Percentiles rank a stretch among this genome's conserved stretches.
These are phyloP conservation scores for Phytophthora pinifolia DNA, from an alignment of 352 stramenopile species.

Conservation along the genomic window DNA sequence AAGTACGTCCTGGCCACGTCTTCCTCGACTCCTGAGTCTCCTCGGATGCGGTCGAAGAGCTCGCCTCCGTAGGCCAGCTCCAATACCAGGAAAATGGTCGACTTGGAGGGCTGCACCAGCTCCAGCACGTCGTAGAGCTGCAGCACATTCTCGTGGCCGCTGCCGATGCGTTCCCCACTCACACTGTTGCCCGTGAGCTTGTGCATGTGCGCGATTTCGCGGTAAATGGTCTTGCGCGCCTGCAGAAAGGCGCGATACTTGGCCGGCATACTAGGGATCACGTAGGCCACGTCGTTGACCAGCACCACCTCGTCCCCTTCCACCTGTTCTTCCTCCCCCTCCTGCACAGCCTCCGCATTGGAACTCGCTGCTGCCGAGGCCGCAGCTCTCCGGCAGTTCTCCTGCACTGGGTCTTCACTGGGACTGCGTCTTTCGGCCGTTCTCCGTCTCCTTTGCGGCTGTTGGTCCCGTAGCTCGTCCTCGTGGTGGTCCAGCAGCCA, in stretches of 20 bases:
- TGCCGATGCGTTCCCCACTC: constrained; percentile 61
- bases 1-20: constrained; percentile 85
- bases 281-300: constrained; percentile 31
- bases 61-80: constrained; percentile 91
- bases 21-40: constrained; percentile 82
- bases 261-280: constrained; percentile 88
- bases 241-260: constrained; percentile 94
- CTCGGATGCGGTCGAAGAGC: constrained; percentile 93
- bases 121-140: constrained; percentile 97
- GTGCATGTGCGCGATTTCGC: constrained; percentile 96
- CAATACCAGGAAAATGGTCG: constrained; percentile 93
- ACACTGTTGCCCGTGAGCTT: constrained; percentile 85
- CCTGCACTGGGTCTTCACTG: constrained; percentile 45
- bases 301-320: constrained; percentile 18
- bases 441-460: constrained; percentile 8
- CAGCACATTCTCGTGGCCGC: constrained; percentile 94
- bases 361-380: constrained; percentile 7
- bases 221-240: constrained; percentile 91
- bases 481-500: constrained; percentile 76
- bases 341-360: not conserved
- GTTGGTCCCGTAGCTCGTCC: constrained; percentile 35
- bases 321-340: constrained; percentile 7
- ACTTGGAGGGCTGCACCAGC: constrained; percentile 94
- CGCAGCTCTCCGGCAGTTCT: constrained; percentile 12
- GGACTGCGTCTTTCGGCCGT: constrained; percentile 3